A percentile compares a stretch with the other conserved stretches of the same genome.
Conservation (phyloP, 305 asterid genomes). For the Fraxinus nigra region DNA sequence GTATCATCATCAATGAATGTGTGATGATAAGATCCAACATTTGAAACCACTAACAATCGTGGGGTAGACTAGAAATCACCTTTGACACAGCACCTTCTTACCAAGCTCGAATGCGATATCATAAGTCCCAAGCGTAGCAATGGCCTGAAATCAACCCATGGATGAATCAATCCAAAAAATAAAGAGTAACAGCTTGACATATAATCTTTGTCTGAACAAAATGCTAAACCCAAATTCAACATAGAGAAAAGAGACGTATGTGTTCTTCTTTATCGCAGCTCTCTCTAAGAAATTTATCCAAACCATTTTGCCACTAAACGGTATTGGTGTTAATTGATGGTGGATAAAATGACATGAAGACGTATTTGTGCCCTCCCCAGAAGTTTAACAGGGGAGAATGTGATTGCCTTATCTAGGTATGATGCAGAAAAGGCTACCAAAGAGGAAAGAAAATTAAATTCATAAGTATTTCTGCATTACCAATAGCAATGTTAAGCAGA, state of each 20-base stretch:
- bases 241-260: neutral
- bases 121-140: slow-evolving; percentile 86
- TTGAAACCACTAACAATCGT: slow-evolving; percentile 9
- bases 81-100: slow-evolving; percentile 82
- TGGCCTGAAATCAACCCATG: slow-evolving; percentile 54
- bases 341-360: neutral
- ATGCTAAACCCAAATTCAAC: slow-evolving; percentile 9
- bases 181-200: slow-evolving; percentile 1
- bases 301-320: neutral
- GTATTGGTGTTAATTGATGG: neutral
- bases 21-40: neutral
- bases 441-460: neutral
- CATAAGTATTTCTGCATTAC: neutral
- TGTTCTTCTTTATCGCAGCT: neutral
- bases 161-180: slow-evolving; percentile 10
- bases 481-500: neutral
- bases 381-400: neutral
- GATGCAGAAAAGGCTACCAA: neutral
- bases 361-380: neutral
- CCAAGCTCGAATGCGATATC: slow-evolving; percentile 85
- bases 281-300: neutral
- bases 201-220: neutral
- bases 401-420: neutral
- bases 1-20: neutral
- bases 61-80: slow-evolving; percentile 42